A percentile compares a stretch with the other conserved stretches of the same genome.
Evolutionary conservation across 805 yeast genomes (phyloP).

Genomic region (Blastobotrys mokoenaii): DNA sequence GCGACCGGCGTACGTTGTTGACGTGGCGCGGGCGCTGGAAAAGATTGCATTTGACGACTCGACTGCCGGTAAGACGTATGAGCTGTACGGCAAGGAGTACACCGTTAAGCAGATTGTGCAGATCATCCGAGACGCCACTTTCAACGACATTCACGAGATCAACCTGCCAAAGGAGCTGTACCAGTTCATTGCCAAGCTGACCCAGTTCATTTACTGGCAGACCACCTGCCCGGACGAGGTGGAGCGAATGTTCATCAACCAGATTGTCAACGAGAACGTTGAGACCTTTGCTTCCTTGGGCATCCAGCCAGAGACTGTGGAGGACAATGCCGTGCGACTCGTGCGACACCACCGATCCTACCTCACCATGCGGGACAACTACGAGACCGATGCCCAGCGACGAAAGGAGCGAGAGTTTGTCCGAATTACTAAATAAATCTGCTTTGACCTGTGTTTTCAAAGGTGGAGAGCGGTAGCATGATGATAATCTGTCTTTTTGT

Average conservation of each 20-base stretch:
- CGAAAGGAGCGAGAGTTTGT: slow-evolving; percentile 10
- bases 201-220: slow-evolving; percentile 38
- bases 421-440: slow-evolving; percentile 5
- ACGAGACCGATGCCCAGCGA: slow-evolving; percentile 11
- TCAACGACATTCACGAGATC: slow-evolving; percentile 31
- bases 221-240: slow-evolving; percentile 60
- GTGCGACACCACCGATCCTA: slow-evolving; percentile 15
- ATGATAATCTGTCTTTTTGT: not conserved
- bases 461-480: not conserved
- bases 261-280: slow-evolving; percentile 50
- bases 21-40: slow-evolving; percentile 74
- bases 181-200: slow-evolving; percentile 28
- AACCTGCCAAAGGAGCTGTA: slow-evolving; percentile 36
- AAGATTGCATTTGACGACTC: slow-evolving; percentile 73
- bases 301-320: slow-evolving; percentile 29
- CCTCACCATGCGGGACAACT: slow-evolving; percentile 6
- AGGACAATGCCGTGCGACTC: slow-evolving; percentile 11
- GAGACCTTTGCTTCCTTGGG: slow-evolving; percentile 65
- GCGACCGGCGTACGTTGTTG: slow-evolving; percentile 67
- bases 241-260: slow-evolving; percentile 64
- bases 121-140: slow-evolving; percentile 56
- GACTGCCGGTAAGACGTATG: slow-evolving; percentile 68
- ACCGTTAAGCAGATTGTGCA: slow-evolving; percentile 57
- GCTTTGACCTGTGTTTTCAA: not conserved
- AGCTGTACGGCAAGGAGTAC: slow-evolving; percentile 63